Base-by-base conservation (phyloP, 23 red algal species). In the Agarophyton chilense region DNA sequence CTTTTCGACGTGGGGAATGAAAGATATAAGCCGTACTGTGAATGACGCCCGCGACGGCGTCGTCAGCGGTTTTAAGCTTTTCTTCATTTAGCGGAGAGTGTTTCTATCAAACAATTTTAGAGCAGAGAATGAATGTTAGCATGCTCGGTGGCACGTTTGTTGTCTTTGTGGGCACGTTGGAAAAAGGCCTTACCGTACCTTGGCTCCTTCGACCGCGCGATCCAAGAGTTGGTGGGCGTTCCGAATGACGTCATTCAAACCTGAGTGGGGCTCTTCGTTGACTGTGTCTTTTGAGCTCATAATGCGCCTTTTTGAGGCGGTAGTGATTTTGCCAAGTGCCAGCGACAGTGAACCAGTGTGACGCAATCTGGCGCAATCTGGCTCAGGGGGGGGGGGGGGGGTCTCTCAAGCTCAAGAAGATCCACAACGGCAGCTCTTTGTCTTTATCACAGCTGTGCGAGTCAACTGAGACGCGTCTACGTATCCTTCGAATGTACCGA, bases 21-120 rank as follows among this genome's bases (percentile, higher is more conserved):
- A 50, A 17, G 33, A 78, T 21, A 65, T 24, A 78, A 2, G 51
- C n/a, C 85, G n/a, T 78, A 89, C 85, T 89, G 73, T 89, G 85
- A 78, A 89, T 89, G 31, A 89, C 85, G 10, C 52, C 28, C 11
- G 85, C 50, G 3, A 89, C 85, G 19, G 85, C 85, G 22, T 89
- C 85, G 67, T 89, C 85, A 0, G 85, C 85, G 53, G 85, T 71
- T 61, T 77, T 19, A 0, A 89, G 73, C 22, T 78, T 89, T 7
- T 89, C 26, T 40, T 89, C 85, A 49, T 66, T 53, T 18, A 89
- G 53, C n/a, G 85, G 85, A 28, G 85, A 89, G 53, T 89, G 67
- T 50, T 41, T 53, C 67, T 77, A 56, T 8, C 36, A 31, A 68
- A 4, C 4, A 6, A 74, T 29, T 2, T 22, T 28, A 33, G 3